A percentile compares a stretch with the other conserved stretches of the same genome.
These are phyloP conservation scores for Spencermartinsiella ligniputridi DNA, from an alignment of 1,139 yeast species.

Conservation along the genomic window DNA sequence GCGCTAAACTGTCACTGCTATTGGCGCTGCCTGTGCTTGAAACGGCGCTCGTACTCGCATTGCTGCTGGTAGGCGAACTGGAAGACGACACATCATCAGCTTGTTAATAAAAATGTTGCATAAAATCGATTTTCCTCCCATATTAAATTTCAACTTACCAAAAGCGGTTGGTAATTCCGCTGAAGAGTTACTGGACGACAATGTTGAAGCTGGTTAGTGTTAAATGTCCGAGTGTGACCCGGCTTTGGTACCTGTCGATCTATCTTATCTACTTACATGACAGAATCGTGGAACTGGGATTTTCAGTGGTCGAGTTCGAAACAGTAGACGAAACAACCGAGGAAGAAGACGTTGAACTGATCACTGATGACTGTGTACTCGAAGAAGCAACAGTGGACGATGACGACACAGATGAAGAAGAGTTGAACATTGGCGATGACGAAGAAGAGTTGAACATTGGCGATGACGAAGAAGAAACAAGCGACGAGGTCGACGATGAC, in stretches of 20 bases:
- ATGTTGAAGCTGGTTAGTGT: too few relatives aligned
- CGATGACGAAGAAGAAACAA: conserved; percentile 1
- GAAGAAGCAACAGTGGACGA: background rate
- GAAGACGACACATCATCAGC: too few relatives aligned
- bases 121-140: too few relatives aligned
- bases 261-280: background rate
- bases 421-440: conserved; percentile 2
- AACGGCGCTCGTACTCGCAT: background rate
- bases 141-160: too few relatives aligned
- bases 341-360: background rate
- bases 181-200: too few relatives aligned
- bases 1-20: too few relatives aligned
- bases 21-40: background rate
- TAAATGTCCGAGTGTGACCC: too few relatives aligned
- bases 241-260: conserved; percentile 1
- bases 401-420: too few relatives aligned
- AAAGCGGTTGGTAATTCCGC: too few relatives aligned
- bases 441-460: conserved; percentile 4
- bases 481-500: background rate
- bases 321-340: background rate
- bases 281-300: conserved; percentile 1
- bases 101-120: too few relatives aligned
- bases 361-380: background rate
- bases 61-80: background rate
- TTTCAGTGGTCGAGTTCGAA: conserved; percentile 5